Evolutionary conservation across 306 rosid species (phyloP).

Genomic region (Malus orientalis): DNA sequence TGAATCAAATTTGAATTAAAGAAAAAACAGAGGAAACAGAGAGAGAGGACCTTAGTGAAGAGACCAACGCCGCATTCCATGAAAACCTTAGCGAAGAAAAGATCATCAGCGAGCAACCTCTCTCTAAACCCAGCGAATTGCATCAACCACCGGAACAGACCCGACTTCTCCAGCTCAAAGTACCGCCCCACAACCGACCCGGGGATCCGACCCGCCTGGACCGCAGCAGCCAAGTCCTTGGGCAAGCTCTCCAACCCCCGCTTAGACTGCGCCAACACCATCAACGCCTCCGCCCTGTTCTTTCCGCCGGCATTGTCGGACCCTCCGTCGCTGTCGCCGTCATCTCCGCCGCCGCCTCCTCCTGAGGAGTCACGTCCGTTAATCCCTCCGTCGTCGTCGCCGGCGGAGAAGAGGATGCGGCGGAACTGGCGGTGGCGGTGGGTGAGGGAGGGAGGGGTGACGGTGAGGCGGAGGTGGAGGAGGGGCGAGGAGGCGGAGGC

Average conservation of each 20-base stretch:
- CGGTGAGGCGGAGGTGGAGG: conserved; percentile 18
- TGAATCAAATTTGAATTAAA: background rate
- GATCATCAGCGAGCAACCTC: conserved; percentile 88
- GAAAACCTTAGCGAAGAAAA: conserved; percentile 69
- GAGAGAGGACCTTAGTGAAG: conserved; percentile 65
- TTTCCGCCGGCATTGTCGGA: conserved; percentile 27
- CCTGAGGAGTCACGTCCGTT: conserved; percentile 16
- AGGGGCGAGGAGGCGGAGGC: conserved; percentile 13
- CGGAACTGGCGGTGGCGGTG: conserved; percentile 12
- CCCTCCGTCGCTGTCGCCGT: conserved; percentile 20
- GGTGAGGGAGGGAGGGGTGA: conserved; percentile 8
- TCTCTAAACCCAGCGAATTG: conserved; percentile 78
- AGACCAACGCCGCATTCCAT: conserved; percentile 95
- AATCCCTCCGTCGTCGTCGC: conserved; percentile 13
- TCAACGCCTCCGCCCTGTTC: conserved; percentile 40
- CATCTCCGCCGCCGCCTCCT: conserved; percentile 10
- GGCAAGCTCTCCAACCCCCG: conserved; percentile 66
- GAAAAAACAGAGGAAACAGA: background rate
- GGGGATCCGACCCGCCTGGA: conserved; percentile 69
- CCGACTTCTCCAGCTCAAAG: conserved; percentile 61
- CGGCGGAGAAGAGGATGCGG: conserved; percentile 17
- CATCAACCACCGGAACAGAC: conserved; percentile 65
- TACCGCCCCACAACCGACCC: conserved; percentile 59
- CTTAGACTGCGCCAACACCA: conserved; percentile 62
- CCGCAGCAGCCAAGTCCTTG: conserved; percentile 64